A percentile compares a stretch with the other conserved stretches of the same genome.
phyloP scores from a whole-genome alignment of 1,284 basidiomycete genomes.

The Neotropicomus parvogracilis region DNA sequence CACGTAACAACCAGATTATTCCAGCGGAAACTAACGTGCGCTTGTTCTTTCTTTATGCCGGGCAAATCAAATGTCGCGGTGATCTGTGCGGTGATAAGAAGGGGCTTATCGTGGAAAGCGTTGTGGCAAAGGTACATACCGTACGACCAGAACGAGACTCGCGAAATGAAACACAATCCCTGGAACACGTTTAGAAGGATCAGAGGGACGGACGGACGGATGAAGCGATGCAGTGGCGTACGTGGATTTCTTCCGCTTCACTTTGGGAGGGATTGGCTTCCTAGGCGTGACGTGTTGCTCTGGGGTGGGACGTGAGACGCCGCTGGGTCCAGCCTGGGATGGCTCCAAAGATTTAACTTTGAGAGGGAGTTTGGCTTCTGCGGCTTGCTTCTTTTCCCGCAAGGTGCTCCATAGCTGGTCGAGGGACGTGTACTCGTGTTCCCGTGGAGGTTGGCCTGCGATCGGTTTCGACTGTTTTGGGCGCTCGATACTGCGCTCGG shows the following conservation, averaged over 20 bases:
- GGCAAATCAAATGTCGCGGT: conserved; percentile 58
- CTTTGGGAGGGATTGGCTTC: conserved; percentile 33
- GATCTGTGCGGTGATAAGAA: conserved; percentile 31
- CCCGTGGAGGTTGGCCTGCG: conserved; percentile 39
- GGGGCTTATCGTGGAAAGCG: conserved; percentile 10
- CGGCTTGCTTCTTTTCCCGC: conserved; percentile 56
- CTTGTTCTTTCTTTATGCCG: conserved; percentile 64
- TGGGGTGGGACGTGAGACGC: conserved; percentile 21
- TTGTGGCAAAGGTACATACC: conserved; percentile 34
- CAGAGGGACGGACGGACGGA: conserved; percentile 12
- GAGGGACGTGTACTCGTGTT: conserved; percentile 44
- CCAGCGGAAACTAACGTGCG: conserved; percentile 67
- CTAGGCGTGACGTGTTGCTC: conserved; percentile 26
- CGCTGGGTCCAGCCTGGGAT: conserved; percentile 27
- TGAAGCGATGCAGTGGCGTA: conserved; percentile 32
- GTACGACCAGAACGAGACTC: conserved; percentile 64
- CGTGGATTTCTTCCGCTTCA: conserved; percentile 58
- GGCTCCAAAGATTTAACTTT: conserved; percentile 65
- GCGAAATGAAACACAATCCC: conserved; percentile 55
- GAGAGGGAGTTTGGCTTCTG: conserved; percentile 58
- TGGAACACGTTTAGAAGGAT: conserved; percentile 16
- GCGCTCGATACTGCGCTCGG: conserved; percentile 26
- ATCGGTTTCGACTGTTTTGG: conserved; percentile 35
- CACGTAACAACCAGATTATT: conserved; percentile 65
- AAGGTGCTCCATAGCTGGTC: conserved; percentile 62